Evolutionary conservation across 163 green algal genomes (phyloP), one percentile per base, ranked within the genome.

Genomic region (Coccomyxa subellipsoidea): DNA sequence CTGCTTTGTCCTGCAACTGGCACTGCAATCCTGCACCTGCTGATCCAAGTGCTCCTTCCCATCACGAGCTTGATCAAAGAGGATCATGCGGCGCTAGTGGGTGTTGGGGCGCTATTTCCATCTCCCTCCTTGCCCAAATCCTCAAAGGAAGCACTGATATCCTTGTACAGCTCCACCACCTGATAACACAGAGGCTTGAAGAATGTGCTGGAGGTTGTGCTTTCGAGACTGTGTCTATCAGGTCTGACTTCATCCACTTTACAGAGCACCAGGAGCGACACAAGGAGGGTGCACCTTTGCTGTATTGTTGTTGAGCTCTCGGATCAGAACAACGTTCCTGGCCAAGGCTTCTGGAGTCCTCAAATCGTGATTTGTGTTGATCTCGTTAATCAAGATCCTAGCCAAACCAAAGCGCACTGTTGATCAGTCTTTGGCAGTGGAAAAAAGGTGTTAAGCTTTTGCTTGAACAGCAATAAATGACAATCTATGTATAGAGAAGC

Each of bases 241-340:
- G n/a, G n/a, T n/a, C n/a, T n/a, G n/a, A n/a, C n/a, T n/a, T n/a
- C n/a, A n/a, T n/a, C n/a, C n/a, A n/a, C n/a, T n/a, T n/a, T n/a
- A n/a, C n/a, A n/a, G n/a, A n/a, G n/a, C n/a, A n/a, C n/a, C n/a
- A n/a, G n/a, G n/a, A 66, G 47, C 12, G 12, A 66, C 12, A 18
- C 12, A 66, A 66, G 18, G 47, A 66, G 12, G 47, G 12, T 18
- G 12, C 59, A 95, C 90, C 77, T 88, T 87, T 18, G 81, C 71
- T 31, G 95, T 83, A 79, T 96, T 96, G 70, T 75, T 84, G 75
- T 96, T 95, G 23, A 96, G 89, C 84, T 96, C 90, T 0, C 81
- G 75, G 29, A 96, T 94, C 18, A 96, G 90, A 27, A 88, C 39
- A 0, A 94, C 90, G 79, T 96, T 96, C 32, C 93, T 78, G n/a